Evolutionary conservation across 1,284 basidiomycete genomes (phyloP).

Genomic region (Pseudozyma sp.): DNA sequence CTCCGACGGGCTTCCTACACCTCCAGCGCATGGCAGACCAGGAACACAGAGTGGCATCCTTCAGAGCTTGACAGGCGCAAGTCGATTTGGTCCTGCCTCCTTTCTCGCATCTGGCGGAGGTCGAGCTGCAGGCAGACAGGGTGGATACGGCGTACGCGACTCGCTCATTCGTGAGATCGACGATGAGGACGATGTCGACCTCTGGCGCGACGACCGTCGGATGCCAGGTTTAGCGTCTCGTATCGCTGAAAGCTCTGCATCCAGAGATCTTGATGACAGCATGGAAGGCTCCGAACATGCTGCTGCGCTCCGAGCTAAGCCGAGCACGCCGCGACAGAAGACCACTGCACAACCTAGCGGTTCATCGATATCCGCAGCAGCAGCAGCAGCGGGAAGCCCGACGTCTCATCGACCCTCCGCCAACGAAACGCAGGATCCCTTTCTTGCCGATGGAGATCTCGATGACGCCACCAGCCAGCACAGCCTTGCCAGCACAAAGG

Average conservation of each 20-base stretch:
- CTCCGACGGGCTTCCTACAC: constrained; percentile 52
- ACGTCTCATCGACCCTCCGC: not conserved
- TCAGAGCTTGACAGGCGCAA: constrained; percentile 48
- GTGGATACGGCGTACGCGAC: constrained; percentile 26
- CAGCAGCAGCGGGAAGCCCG: not conserved
- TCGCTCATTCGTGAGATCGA: constrained; percentile 56
- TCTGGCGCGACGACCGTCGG: constrained; percentile 51
- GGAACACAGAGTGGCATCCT: constrained; percentile 42
- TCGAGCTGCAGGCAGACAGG: constrained; percentile 12
- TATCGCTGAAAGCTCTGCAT: constrained; percentile 32
- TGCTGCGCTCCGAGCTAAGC: constrained; percentile 9
- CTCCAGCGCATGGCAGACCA: constrained; percentile 26
- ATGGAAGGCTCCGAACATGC: constrained; percentile 28
- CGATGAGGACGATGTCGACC: constrained; percentile 55
- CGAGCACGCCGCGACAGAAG: not conserved
- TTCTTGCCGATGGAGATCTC: constrained; percentile 52
- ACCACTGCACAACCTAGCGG: not conserved
- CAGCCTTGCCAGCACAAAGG: constrained; percentile 36
- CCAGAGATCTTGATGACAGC: constrained; percentile 39
- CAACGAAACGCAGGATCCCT: constrained; percentile 45
- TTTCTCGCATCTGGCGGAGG: constrained; percentile 28
- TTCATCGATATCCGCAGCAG: not conserved
- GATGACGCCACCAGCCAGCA: constrained; percentile 39
- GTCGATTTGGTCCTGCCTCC: constrained; percentile 46
- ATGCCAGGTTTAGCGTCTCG: constrained; percentile 41